Evolutionary conservation across 2,329 filamentous ascomycete species (phyloP).

Genomic region (Rhinocladiella similis): DNA sequence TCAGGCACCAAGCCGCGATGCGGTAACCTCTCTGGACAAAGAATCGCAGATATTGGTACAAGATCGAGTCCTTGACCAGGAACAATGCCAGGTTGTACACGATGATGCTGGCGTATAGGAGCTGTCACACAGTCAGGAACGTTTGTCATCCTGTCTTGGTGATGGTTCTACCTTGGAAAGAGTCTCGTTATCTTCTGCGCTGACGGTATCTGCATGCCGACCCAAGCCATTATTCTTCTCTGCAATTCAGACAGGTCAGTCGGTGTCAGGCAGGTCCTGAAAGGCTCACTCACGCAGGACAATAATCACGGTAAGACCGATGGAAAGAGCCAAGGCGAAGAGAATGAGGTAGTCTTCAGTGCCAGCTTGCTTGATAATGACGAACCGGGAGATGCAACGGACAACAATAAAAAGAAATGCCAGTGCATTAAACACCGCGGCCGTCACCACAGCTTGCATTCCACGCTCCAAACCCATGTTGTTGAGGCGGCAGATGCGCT

Average conservation of each 20-base stretch:
- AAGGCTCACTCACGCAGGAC: conserved; percentile 13
- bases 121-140: conserved; percentile 6
- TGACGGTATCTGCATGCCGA: conserved; percentile 17
- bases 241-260: conserved; percentile 1
- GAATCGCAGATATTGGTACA: conserved; percentile 36
- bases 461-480: conserved; percentile 19
- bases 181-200: conserved; percentile 12
- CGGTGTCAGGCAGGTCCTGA: background rate
- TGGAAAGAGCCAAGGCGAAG: conserved; percentile 14
- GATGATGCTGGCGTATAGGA: conserved; percentile 29
- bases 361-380: conserved; percentile 15
- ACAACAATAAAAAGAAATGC: conserved; percentile 17
- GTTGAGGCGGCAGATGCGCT: background rate
- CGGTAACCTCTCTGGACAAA: conserved; percentile 28
- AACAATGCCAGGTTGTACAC: conserved; percentile 37
- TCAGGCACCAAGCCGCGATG: conserved; percentile 10
- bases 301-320: conserved; percentile 17
- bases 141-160: background rate
- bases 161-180: conserved; percentile 12
- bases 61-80: conserved; percentile 36
- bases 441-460: conserved; percentile 21
- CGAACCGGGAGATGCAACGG: conserved; percentile 19
- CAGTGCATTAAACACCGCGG: conserved; percentile 15
- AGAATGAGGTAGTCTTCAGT: conserved; percentile 21
- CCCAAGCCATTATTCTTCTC: conserved; percentile 20